Base-by-base conservation (phyloP, 202 grass and related monocot species). In the Bolboschoenoplectus hybrid region DNA sequence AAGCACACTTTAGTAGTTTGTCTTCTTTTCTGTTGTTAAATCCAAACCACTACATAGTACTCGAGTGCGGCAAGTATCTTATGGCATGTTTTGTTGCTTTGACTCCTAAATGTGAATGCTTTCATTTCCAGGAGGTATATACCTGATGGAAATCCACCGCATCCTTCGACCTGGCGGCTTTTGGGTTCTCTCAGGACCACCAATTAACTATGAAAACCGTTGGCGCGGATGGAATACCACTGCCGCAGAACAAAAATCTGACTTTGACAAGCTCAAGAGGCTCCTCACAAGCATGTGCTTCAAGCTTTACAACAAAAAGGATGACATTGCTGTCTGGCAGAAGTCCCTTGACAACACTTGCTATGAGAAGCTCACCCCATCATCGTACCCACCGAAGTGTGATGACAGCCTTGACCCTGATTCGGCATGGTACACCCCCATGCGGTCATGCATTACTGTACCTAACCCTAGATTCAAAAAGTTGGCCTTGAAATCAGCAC, bases 201-300 rank as follows among this genome's bases (percentile, higher is more conserved):
- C 95, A 66, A 7, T 98, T 80, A 98, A 98, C 91, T 98, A 98
- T 81, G 93, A 95, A 88, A 95, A 94, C 81, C 90, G 91, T 2
- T 98, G 95, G 95, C 93, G 90, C 72, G 95, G 95, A 0, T 98
- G 95, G 95, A 98, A 98, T 87, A 98, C 95, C 58, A 98, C 95
- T 12, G 89, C 34, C 7, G 84, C 90, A 63, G 91, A 92, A 74
- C 95, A 98, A 89, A 98, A 94, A 87, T 80, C 89, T 35, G 89
- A 98, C 67, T 40, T 92, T 5, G 91, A 98, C 67, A 41, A 91
- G 2, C 89, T 98, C 70, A 95, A 86, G 81, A 91, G 87, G 87
- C 87, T 85, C 86, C 88, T 98, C 46, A 64, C 84, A 5, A 55
- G 71, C 90, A 98, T 95, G 95, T 98, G 95, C 78, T 98, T 98